These are phyloP conservation scores for Penicillium manginii DNA, from an alignment of 495 filamentous ascomycete species.

Conservation along the genomic window DNA sequence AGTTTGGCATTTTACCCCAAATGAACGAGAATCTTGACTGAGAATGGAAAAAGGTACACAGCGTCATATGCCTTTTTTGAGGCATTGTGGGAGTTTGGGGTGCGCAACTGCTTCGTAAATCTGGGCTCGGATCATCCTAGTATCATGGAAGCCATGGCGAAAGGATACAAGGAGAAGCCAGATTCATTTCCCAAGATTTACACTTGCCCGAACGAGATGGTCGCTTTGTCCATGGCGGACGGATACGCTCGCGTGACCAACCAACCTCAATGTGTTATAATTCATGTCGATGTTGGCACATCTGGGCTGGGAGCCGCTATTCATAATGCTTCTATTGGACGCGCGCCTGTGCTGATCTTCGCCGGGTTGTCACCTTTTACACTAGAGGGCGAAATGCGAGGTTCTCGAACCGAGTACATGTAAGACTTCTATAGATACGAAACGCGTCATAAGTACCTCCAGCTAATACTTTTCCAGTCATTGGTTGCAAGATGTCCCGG, in stretches of 20 bases:
- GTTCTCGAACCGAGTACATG: constrained; percentile 90
- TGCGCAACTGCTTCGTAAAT: constrained; percentile 91
- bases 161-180: constrained; percentile 69
- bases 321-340: constrained; percentile 86
- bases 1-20: background rate
- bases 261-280: constrained; percentile 87
- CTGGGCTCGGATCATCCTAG: constrained; percentile 91
- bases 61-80: constrained; percentile 92
- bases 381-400: constrained; percentile 86
- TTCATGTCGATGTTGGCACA: constrained; percentile 96
- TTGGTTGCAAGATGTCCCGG: constrained; percentile 96
- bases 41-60: constrained; percentile 53
- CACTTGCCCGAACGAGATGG: constrained; percentile 97
- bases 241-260: constrained; percentile 87
- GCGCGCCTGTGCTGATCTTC: constrained; percentile 87
- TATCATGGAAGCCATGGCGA: constrained; percentile 94
- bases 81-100: constrained; percentile 83
- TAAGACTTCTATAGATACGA: background rate
- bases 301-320: constrained; percentile 90
- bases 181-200: constrained; percentile 82
- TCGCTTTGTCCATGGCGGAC: constrained; percentile 97
- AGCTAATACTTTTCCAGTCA: constrained; percentile 44
- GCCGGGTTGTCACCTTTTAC: constrained; percentile 90
- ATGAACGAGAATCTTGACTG: background rate
- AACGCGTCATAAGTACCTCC: background rate